A percentile compares a stretch with the other conserved stretches of the same genome.
phyloP scores from a whole-genome alignment of 106 monocot species.

The Dioscorea alata region DNA sequence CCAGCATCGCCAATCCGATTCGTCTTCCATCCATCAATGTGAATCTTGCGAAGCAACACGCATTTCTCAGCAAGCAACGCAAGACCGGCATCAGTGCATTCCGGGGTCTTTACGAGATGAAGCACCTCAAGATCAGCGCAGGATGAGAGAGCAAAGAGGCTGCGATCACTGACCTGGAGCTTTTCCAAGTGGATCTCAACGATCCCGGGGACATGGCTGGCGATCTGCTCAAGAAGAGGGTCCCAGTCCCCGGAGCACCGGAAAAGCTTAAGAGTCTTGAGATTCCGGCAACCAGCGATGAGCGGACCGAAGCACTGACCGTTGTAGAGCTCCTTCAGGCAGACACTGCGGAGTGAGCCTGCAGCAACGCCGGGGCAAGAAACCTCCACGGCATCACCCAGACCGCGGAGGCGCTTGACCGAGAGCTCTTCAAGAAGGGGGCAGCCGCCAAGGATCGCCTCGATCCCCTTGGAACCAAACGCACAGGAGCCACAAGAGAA shows the following conservation, averaged over 20 bases:
- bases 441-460: constrained; percentile 49
- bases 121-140: constrained; percentile 57
- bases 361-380: constrained; percentile 6
- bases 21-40: constrained; percentile 82
- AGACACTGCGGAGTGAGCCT: constrained; percentile 45
- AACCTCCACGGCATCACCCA: constrained; percentile 16
- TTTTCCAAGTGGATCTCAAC: constrained; percentile 78
- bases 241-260: constrained; percentile 85
- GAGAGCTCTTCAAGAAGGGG: constrained; percentile 64
- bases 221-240: constrained; percentile 37
- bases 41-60: constrained; percentile 60
- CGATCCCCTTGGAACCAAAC: constrained; percentile 70
- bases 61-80: constrained; percentile 39
- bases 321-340: constrained; percentile 72
- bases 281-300: constrained; percentile 40
- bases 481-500: constrained; percentile 64
- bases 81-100: constrained; percentile 57
- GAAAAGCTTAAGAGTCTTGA: constrained; percentile 54
- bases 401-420: constrained; percentile 58
- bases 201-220: constrained; percentile 21
- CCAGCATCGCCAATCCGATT: constrained; percentile 71
- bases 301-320: constrained; percentile 63
- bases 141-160: constrained; percentile 33
- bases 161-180: constrained; percentile 61
- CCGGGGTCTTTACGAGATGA: constrained; percentile 73